Percentiles rank a stretch among this genome's conserved stretches.
Conservation (phyloP, 257 asterid species). For the Gardenia jasminoides region DNA sequence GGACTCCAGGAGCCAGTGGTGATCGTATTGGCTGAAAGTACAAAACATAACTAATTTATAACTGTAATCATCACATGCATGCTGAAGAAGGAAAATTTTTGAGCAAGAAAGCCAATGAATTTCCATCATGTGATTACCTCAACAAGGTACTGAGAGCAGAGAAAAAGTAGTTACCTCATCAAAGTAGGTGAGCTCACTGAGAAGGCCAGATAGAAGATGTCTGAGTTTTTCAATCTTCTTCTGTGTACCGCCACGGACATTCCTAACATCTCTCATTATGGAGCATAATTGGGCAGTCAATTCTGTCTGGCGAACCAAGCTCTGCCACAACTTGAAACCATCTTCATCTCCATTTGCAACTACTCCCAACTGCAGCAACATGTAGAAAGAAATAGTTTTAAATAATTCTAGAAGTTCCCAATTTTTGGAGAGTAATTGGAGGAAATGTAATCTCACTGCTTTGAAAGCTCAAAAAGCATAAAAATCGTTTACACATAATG, state of each 20-base stretch:
- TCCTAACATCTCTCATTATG: conserved; percentile 89
- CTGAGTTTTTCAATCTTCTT: conserved; percentile 97
- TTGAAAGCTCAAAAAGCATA: not conserved
- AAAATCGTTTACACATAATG: not conserved
- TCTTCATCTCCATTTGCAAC: conserved; percentile 68
- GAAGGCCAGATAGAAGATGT: conserved; percentile 94
- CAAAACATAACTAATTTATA: not conserved
- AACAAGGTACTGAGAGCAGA: conserved; percentile 43
- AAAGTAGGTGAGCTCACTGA: conserved; percentile 96
- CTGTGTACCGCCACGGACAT: conserved; percentile 92
- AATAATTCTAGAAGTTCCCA: not conserved
- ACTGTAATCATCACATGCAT: conserved; percentile 5
- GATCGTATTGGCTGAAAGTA: conserved; percentile 90
- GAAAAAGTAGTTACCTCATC: conserved; percentile 64
- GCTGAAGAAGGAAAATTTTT: not conserved
- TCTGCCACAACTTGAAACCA: conserved; percentile 93
- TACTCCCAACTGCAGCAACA: conserved; percentile 57
- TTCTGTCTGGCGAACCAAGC: conserved; percentile 95
- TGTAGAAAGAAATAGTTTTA: conserved; percentile 27
- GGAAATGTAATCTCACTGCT: not conserved
- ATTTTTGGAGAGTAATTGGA: not conserved
- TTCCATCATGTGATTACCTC: conserved; percentile 18
- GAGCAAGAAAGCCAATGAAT: not conserved
- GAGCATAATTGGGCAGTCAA: conserved; percentile 94
- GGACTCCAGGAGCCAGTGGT: conserved; percentile 83